Evolutionary conservation across 139 green algal species (phyloP).

Genomic region (Chlorella sp.): DNA sequence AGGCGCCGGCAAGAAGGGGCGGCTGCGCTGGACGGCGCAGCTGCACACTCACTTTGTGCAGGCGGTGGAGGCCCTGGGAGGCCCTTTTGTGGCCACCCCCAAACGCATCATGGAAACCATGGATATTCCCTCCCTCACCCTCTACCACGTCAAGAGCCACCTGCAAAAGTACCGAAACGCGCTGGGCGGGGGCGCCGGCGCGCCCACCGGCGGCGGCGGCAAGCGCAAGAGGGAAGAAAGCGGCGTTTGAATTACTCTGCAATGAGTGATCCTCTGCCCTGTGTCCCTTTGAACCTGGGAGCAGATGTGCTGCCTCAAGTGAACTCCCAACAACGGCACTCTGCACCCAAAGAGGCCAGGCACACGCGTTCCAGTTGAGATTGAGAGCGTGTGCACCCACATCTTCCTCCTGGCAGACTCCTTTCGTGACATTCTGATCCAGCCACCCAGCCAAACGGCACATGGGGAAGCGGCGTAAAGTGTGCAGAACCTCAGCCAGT

Average conservation of each 20-base stretch:
- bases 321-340: not conserved
- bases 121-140: conserved; percentile 49
- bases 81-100: conserved; percentile 59
- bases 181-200: not conserved
- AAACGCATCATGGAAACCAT: conserved; percentile 44
- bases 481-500: no score
- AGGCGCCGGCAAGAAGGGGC: conserved; percentile 40
- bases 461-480: no score
- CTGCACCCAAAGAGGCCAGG: no score
- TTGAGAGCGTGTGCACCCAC: no score
- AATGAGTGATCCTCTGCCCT: no score
- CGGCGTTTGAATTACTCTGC: no score
- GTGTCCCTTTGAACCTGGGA: no score
- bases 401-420: no score
- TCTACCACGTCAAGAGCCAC: conserved; percentile 76
- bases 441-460: no score
- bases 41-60: conserved; percentile 69
- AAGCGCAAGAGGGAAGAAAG: not conserved
- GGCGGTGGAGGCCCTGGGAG: conserved; percentile 65
- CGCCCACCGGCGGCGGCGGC: not conserved
- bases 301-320: not conserved
- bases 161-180: conserved; percentile 61
- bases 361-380: no score
- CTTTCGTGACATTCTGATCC: no score
- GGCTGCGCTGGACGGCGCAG: conserved; percentile 73